Evolutionary conservation across 2,329 filamentous ascomycete genomes (phyloP), one percentile per base, ranked within the genome.

Genomic region (Fusarium vanettenii): DNA sequence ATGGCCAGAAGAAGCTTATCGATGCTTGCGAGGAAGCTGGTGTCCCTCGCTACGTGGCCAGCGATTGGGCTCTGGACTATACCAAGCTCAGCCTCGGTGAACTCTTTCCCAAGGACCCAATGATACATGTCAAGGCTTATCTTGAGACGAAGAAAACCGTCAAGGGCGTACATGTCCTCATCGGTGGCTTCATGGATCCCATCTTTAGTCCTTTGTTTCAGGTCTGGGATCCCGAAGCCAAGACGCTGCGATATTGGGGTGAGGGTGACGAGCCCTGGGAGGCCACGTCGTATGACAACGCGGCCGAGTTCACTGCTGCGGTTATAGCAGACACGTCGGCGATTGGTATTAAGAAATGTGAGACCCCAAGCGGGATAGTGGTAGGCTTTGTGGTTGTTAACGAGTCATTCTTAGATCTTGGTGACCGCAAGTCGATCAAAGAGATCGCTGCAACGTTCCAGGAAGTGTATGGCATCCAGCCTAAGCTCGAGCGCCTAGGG

Each of bases 21-120:
- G 84, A 86, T 66, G 80, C 82, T 2, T 85, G 83, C 66, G 81
- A 81, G 2, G 76, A 66, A 3, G 79, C 77, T 3, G 70, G 74
- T 1, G 83, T 85, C 8, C 71, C 80, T 20, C 79, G 84, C 2
- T 86, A 85, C 68, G 73, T 86, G 10, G 83, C 84, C 4, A 82
- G 81, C 39, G 85, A 86, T 74, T 86, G 78, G 71, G 68, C 79
- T 0, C 31, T 86, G n/a, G 84, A 86, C 64, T 86, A 81, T 64
- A 81, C 79, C 20, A 83, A 82, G 65, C 78, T 86, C 7, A 64
- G 82, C 55, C 69, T 80, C 4, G 84, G 84, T 7, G 67, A 84
- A 52, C 76, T 82, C 7, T 79, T 80, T 35, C 66, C 77, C 2
- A 86, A 86, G 72, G 84, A 86, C 39, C 78, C 83, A 1, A 84